A percentile compares a stretch with the other conserved stretches of the same genome.
Conservation (phyloP, 495 filamentous ascomycete genomes). For the Cairneyella variabilis region DNA sequence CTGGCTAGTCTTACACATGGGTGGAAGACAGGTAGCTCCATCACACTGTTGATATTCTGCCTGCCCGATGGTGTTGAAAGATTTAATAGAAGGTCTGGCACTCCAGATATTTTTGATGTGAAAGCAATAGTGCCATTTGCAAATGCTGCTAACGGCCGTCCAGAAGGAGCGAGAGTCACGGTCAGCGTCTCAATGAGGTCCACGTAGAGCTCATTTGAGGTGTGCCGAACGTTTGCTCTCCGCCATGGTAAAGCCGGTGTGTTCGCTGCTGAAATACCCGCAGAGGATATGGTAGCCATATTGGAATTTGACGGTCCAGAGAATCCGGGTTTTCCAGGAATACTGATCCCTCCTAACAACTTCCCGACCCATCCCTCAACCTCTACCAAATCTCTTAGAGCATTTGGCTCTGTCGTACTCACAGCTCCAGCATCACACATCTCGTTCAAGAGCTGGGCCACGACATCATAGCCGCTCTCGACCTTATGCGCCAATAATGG, state of each 20-base stretch:
- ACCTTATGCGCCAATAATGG: constrained; percentile 82
- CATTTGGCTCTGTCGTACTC: constrained; percentile 89
- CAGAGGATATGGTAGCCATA: constrained; percentile 26
- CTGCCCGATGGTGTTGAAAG: constrained; percentile 73
- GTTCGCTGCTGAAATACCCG: constrained; percentile 29
- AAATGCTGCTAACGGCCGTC: constrained; percentile 77
- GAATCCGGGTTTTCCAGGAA: constrained; percentile 48
- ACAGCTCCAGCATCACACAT: constrained; percentile 95
- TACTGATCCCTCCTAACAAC: constrained; percentile 79
- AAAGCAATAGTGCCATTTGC: constrained; percentile 93
- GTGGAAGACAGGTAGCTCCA: constrained; percentile 93
- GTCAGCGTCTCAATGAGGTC: constrained; percentile 89
- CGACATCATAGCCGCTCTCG: constrained; percentile 86
- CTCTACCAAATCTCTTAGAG: constrained; percentile 85
- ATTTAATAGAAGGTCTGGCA: constrained; percentile 82
- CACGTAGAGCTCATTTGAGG: constrained; percentile 95
- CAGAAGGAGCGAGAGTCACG: constrained; percentile 85
- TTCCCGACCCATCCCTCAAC: constrained; percentile 87
- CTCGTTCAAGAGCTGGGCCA: constrained; percentile 88
- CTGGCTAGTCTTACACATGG: constrained; percentile 83
- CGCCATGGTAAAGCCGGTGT: constrained; percentile 71
- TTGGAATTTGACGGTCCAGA: constrained; percentile 16
- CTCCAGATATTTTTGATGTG: constrained; percentile 88
- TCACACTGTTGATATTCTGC: constrained; percentile 64
- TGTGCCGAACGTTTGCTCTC: constrained; percentile 87